Evolutionary conservation across 140 eudicot species (phyloP).

Genomic region (Cichorium intybus): DNA sequence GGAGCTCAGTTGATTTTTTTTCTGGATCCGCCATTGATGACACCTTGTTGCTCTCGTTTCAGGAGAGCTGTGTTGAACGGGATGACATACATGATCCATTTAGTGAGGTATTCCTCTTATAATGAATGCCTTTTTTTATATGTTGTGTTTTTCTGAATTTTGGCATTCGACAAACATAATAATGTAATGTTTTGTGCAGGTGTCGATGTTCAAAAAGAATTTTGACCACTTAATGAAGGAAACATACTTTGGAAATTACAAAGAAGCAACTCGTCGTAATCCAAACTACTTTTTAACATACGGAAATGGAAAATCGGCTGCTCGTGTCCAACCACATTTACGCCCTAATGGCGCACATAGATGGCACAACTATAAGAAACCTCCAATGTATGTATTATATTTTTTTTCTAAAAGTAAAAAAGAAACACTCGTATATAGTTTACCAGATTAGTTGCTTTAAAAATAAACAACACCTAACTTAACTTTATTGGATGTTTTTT

Average conservation of each 20-base stretch:
- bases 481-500: background rate
- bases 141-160: no score
- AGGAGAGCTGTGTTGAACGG: slow-evolving; percentile 69
- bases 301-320: slow-evolving; percentile 75
- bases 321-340: slow-evolving; percentile 67
- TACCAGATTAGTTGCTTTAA: no score
- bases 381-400: slow-evolving; percentile 44
- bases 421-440: no score
- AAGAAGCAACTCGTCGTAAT: slow-evolving; percentile 60
- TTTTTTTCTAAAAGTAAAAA: no score
- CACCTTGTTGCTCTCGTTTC: no score
- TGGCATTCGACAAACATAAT: no score
- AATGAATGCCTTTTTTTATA: background rate
- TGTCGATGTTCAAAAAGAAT: slow-evolving; percentile 77
- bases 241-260: slow-evolving; percentile 53
- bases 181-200: slow-evolving; percentile 27
- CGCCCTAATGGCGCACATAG: slow-evolving; percentile 89
- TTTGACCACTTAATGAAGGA: slow-evolving; percentile 69
- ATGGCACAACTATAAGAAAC: slow-evolving; percentile 81
- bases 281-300: slow-evolving; percentile 72
- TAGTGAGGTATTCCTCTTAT: slow-evolving; percentile 37
- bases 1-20: no score
- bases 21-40: no score
- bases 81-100: slow-evolving; percentile 57
- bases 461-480: no score